Base-by-base conservation (phyloP, 805 yeast genomes). In the Suhomyces prunicola region DNA sequence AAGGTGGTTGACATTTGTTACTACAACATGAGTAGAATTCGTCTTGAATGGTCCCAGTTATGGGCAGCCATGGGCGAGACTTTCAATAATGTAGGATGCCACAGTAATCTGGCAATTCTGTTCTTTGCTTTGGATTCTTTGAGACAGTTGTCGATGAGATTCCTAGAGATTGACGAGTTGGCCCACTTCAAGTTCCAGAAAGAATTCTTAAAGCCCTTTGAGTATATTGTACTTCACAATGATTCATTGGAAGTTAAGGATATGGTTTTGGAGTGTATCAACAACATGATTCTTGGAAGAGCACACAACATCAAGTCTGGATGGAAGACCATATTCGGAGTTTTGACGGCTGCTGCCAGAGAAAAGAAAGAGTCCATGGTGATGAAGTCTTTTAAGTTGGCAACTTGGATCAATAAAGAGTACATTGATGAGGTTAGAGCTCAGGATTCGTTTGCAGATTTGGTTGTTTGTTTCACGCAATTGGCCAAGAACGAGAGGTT, bases 1-100 rank as follows among this genome's bases (percentile, higher is more conserved):
- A 94, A 94, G 66, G 88, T 94, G 79, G 96, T 94, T 50, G 99
- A 96, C 70, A 96, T 94, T 44, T 93, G 97, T 71, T 93, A 94
- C 70, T 94, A 96, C 75, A 96, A 96, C 68, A 94, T 94, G 97
- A 85, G 85, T 48, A 88, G 99, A 75, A 92, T 94, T 61, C 84
- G 97, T 68, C 85, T 94, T 56, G 97, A 96, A 71, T 94, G 99
- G 97, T 84, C 96, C 5, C 93, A 90, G 51, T 77, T 94, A 54
- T 94, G 99, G 99, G 82, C 88, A 13, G 87, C 89, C 8, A 88
- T 94, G 88, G 97, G 96, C 13, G 88, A 82, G 53, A 88, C 89
- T 44, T 94, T 94, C 73, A 89, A 90, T 58, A 81, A 78, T 47
- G 92, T 91, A 57, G 96, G 96, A 2, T 85, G 96, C 54, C 88